Evolutionary conservation across 139 green algal species (phyloP).

Genomic region (Tetratostichococcus sp.): DNA sequence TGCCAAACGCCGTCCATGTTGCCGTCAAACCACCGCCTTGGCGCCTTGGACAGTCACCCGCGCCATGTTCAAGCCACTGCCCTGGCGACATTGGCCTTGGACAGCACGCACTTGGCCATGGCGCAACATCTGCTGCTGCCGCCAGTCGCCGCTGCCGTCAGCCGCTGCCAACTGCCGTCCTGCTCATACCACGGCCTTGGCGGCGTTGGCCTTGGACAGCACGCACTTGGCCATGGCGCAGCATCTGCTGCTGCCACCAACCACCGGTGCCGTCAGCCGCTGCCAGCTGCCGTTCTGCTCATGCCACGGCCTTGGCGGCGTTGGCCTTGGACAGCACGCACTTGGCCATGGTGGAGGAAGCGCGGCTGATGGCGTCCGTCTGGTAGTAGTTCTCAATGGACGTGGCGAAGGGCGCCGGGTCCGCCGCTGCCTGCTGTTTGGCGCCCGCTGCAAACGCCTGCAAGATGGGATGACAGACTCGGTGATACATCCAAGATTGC

Average conservation of each 20-base stretch:
- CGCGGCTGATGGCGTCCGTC: constrained; percentile 91
- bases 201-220: constrained; percentile 21
- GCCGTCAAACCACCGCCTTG: too few species aligned
- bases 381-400: constrained; percentile 92
- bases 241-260: constrained; percentile 69
- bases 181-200: too few species aligned
- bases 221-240: constrained; percentile 93
- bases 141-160: too few species aligned
- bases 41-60: too few species aligned
- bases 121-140: constrained; percentile 32
- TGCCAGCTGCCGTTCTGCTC: too few species aligned
- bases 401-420: constrained; percentile 46
- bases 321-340: constrained; percentile 51
- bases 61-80: too few species aligned
- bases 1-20: too few species aligned
- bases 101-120: constrained; percentile 90
- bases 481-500: too few species aligned
- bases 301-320: too few species aligned
- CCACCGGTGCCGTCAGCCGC: too few species aligned
- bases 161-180: too few species aligned
- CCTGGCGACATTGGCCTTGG: too few species aligned
- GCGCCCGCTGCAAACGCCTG: constrained; percentile 29
- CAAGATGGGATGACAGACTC: neutral
- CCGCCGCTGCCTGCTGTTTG: constrained; percentile 6
- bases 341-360: constrained; percentile 91